Evolutionary conservation across 495 filamentous ascomycete species (phyloP).

Genomic region (Neurospora hispaniola): DNA sequence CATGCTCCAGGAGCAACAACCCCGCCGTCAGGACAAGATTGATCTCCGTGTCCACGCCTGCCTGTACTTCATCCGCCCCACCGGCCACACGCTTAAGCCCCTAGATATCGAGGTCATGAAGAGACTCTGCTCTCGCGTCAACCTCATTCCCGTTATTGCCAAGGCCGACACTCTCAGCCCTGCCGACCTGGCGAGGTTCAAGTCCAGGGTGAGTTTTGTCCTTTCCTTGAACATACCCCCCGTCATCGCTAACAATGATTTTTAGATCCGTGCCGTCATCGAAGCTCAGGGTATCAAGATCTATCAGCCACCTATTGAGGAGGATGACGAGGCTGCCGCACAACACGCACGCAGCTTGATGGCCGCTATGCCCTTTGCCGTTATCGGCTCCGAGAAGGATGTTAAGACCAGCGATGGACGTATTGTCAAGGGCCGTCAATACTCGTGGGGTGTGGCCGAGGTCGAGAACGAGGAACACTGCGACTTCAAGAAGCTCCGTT

Average conservation of each 20-base stretch:
- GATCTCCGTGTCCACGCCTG: conserved; percentile 98
- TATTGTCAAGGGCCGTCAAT: conserved; percentile 97
- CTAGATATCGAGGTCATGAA: conserved; percentile 99
- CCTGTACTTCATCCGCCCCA: conserved; percentile 97
- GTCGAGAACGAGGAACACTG: conserved; percentile 99
- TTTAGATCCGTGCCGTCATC: conserved; percentile 83
- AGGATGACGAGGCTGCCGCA: conserved; percentile 93
- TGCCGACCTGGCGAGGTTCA: conserved; percentile 80
- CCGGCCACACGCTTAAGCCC: conserved; percentile 96
- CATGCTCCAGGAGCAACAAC: conserved; percentile 99
- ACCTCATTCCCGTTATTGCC: conserved; percentile 94
- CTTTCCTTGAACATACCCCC: background rate
- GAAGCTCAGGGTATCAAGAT: conserved; percentile 99
- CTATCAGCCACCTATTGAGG: conserved; percentile 93
- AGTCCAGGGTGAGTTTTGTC: conserved; percentile 60
- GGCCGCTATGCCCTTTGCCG: conserved; percentile 95
- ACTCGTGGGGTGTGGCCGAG: conserved; percentile 97
- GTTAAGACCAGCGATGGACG: conserved; percentile 92
- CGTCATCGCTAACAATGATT: background rate
- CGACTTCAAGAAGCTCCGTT: conserved; percentile 99
- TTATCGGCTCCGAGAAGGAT: conserved; percentile 98
- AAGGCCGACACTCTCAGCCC: conserved; percentile 98
- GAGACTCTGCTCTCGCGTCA: conserved; percentile 90
- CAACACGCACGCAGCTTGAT: conserved; percentile 88
- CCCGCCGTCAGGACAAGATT: conserved; percentile 93